These are phyloP conservation scores for Nannizziopsis barbatae DNA, from an alignment of 2,329 filamentous ascomycete genomes.

Conservation along the genomic window DNA sequence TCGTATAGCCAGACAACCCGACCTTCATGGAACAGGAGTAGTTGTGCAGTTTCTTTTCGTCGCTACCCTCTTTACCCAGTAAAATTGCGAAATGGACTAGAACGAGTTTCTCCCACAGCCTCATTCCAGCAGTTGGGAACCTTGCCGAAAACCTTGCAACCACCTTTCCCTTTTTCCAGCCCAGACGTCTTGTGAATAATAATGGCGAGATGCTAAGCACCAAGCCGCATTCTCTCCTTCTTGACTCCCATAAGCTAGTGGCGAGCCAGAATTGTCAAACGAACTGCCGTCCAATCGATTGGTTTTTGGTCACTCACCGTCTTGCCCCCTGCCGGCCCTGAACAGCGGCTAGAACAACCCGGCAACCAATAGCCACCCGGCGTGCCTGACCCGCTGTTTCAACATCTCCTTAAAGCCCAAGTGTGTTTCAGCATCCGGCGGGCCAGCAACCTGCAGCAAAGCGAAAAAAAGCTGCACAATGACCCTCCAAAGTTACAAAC, in stretches of 20 bases:
- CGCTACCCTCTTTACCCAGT: too few relatives aligned
- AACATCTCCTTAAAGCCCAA: not conserved
- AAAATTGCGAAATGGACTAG: too few relatives aligned
- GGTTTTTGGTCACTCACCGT: not conserved
- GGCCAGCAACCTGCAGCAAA: not conserved
- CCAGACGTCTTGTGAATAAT: too few relatives aligned
- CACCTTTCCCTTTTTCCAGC: not conserved
- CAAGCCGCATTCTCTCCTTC: too few relatives aligned
- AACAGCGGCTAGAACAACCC: slow-evolving; percentile 1
- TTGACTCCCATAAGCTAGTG: not conserved
- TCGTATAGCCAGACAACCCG: not conserved
- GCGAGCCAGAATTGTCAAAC: not conserved
- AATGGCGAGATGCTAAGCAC: too few relatives aligned
- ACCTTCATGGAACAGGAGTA: too few relatives aligned
- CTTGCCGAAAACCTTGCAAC: not conserved
- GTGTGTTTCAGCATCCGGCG: slow-evolving; percentile 2
- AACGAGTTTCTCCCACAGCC: too few relatives aligned
- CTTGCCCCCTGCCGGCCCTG: not conserved
- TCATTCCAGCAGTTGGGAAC: too few relatives aligned
- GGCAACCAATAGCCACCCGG: not conserved
- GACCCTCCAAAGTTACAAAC: not conserved
- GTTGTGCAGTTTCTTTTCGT: too few relatives aligned
- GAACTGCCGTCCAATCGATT: slow-evolving; percentile 1
- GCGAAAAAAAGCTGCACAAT: not conserved
- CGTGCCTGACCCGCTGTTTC: slow-evolving; percentile 7